Evolutionary conservation across 2,329 filamentous ascomycete genomes (phyloP).

Genomic region (Domatiomyces catenatus): DNA sequence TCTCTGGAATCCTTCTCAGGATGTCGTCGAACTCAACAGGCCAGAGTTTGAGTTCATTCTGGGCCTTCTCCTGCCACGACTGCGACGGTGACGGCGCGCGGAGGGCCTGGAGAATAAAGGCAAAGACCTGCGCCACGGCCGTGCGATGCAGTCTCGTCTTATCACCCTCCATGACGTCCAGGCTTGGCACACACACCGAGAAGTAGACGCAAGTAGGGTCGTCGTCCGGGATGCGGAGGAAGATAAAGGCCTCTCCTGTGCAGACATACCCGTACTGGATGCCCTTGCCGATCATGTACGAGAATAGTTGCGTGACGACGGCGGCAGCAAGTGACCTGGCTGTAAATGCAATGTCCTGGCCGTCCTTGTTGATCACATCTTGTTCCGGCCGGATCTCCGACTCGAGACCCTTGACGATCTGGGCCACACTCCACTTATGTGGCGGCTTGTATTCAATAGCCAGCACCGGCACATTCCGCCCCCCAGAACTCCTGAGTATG

Average conservation of each 20-base stretch:
- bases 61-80: slow-evolving; percentile 17
- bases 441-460: slow-evolving; percentile 34
- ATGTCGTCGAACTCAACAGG: slow-evolving; percentile 18
- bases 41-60: slow-evolving; percentile 14
- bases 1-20: slow-evolving; percentile 16
- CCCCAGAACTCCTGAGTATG: too few relatives aligned
- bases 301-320: slow-evolving; percentile 34
- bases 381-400: slow-evolving; percentile 20
- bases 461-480: slow-evolving; percentile 20
- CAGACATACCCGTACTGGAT: slow-evolving; percentile 30
- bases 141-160: slow-evolving; percentile 21
- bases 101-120: slow-evolving; percentile 21
- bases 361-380: too few relatives aligned
- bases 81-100: slow-evolving; percentile 10
- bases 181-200: too few relatives aligned
- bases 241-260: slow-evolving; percentile 31
- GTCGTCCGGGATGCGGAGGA: slow-evolving; percentile 25
- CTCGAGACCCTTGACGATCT: slow-evolving; percentile 24
- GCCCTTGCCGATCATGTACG: slow-evolving; percentile 35
- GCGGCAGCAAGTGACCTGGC: too few relatives aligned
- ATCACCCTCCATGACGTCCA: slow-evolving; percentile 21
- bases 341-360: too few relatives aligned
- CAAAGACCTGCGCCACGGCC: slow-evolving; percentile 20
- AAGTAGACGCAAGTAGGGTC: slow-evolving; percentile 21
- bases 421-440: slow-evolving; percentile 34